phyloP scores from a whole-genome alignment of 2,329 filamentous ascomycete species.

The Monilinia aucupariae region DNA sequence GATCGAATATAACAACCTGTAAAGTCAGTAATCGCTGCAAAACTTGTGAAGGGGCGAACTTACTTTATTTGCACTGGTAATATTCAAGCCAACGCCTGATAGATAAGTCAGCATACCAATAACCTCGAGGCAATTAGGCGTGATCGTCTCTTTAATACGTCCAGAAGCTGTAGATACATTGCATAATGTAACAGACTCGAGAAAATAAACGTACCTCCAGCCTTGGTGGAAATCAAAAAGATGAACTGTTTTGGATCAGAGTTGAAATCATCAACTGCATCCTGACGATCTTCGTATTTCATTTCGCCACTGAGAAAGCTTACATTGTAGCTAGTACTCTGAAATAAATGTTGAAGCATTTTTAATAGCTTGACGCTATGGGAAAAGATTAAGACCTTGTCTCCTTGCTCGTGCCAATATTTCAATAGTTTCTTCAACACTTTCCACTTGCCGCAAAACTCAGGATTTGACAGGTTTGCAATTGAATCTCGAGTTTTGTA shows the following conservation, averaged over 20 bases:
- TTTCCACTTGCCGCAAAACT: slow-evolving; percentile 97
- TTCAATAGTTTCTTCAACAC: slow-evolving; percentile 78
- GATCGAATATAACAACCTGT: slow-evolving; percentile 73
- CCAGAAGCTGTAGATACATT: background rate
- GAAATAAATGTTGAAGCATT: slow-evolving; percentile 80
- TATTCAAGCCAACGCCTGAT: slow-evolving; percentile 77
- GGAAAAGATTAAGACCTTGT: slow-evolving; percentile 94
- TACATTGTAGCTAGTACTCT: slow-evolving; percentile 82
- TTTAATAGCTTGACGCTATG: slow-evolving; percentile 81
- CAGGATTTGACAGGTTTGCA: slow-evolving; percentile 72
- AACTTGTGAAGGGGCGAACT: background rate
- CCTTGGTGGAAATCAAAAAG: slow-evolving; percentile 90
- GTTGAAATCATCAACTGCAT: slow-evolving; percentile 86
- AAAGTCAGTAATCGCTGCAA: background rate
- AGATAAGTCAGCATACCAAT: slow-evolving; percentile 1
- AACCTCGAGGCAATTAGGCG: too few relatives aligned
- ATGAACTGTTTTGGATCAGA: slow-evolving; percentile 81
- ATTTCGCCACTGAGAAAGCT: slow-evolving; percentile 86
- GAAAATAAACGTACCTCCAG: slow-evolving; percentile 51
- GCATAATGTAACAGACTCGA: background rate
- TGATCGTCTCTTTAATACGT: background rate
- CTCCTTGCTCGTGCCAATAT: slow-evolving; percentile 84
- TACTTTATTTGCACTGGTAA: slow-evolving; percentile 96
- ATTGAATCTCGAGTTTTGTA: slow-evolving; percentile 74
- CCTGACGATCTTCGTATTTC: slow-evolving; percentile 74